Conservation (phyloP, 257 asterid genomes). For the Solanum lycopersicoides region DNA sequence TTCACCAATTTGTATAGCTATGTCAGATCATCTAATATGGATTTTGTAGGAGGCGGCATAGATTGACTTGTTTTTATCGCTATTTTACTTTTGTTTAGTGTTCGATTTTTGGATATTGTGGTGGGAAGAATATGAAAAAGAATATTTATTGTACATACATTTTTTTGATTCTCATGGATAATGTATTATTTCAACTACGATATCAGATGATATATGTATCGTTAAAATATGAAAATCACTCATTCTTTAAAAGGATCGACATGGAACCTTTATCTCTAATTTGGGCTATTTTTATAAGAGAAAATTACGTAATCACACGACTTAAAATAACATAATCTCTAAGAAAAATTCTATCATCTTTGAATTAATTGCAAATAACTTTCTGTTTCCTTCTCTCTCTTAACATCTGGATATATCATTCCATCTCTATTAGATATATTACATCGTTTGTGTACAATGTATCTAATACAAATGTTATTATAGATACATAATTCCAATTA, state of each 20-base stretch:
- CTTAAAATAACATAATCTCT: too few species aligned
- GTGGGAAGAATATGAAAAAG: neutral
- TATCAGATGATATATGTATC: neutral
- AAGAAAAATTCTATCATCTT: too few species aligned
- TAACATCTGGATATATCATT: too few species aligned
- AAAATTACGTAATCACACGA: too few species aligned
- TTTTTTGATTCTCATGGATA: neutral
- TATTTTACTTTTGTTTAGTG: neutral
- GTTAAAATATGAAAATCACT: neutral
- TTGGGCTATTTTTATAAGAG: too few species aligned
- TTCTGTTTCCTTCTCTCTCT: too few species aligned
- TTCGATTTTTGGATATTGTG: neutral
- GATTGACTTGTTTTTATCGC: neutral
- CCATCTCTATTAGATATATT: neutral
- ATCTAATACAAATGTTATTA: too few species aligned
- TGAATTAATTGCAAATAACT: too few species aligned
- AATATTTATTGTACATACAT: neutral
- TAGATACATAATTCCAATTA: too few species aligned
- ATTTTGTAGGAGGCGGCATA: neutral
- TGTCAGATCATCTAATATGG: neutral
- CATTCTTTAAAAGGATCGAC: neutral
- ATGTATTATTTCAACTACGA: too few species aligned
- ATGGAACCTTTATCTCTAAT: neutral
- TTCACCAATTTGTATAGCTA: conserved; percentile 22
- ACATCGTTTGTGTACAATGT: too few species aligned